Percentiles rank a stretch among this genome's conserved stretches.
These are phyloP conservation scores for Brassica napus DNA, from an alignment of 345 rosid genomes.

Conservation along the genomic window DNA sequence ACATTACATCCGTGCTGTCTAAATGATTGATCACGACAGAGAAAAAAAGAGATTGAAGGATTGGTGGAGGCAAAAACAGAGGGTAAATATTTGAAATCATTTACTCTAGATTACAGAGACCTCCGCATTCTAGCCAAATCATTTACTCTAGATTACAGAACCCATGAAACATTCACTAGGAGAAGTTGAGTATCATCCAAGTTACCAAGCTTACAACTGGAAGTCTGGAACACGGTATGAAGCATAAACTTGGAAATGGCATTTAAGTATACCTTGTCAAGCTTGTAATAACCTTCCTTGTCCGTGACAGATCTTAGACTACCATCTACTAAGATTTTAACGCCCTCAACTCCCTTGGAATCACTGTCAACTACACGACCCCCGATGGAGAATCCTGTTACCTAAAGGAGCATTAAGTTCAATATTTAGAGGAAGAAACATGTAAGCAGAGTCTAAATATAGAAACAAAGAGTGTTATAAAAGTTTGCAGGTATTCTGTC, in stretches of 20 bases:
- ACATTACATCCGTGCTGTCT: slow-evolving; percentile 4
- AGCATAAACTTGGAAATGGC: slow-evolving; percentile 1
- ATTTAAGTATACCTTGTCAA: slow-evolving; percentile 69
- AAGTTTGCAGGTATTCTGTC: not conserved
- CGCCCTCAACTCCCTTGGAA: slow-evolving; percentile 78
- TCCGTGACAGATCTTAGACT: slow-evolving; percentile 77
- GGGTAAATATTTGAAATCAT: no score
- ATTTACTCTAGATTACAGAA: slow-evolving; percentile 11
- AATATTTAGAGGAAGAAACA: slow-evolving; percentile 1
- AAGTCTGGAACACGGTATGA: not conserved
- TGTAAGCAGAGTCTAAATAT: slow-evolving; percentile 19
- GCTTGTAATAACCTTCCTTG: slow-evolving; percentile 84
- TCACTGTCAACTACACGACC: slow-evolving; percentile 84
- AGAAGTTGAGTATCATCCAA: not conserved
- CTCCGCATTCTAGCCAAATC: slow-evolving; percentile 12
- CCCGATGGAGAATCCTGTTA: slow-evolving; percentile 93
- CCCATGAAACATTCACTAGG: slow-evolving; percentile 8
- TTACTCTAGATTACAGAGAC: not conserved
- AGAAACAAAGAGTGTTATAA: not conserved
- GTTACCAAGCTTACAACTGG: not conserved
- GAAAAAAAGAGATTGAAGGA: not conserved
- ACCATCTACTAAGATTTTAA: slow-evolving; percentile 83
- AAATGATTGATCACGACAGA: slow-evolving; percentile 13
- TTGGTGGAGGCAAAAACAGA: no score
- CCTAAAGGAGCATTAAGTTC: slow-evolving; percentile 43